Evolutionary conservation across 2,329 filamentous ascomycete genomes (phyloP), one percentile per base, ranked within the genome.

Genomic region (Botryotinia calthae): DNA sequence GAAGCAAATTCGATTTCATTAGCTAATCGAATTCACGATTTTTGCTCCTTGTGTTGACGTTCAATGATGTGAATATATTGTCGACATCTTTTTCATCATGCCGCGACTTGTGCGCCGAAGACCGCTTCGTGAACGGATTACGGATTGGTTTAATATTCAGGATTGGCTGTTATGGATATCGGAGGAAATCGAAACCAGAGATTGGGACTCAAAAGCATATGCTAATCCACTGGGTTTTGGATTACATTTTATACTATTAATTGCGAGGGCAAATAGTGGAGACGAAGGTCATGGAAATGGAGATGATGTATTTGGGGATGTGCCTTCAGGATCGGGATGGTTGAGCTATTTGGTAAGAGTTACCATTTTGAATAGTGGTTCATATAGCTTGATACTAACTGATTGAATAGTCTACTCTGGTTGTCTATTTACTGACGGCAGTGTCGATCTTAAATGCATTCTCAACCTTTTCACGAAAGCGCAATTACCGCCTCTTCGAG

Each of bases 401-500:
- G 44, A 54, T 62, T 14, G 9, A 51, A 64, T 76, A 95, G 92
- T 85, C 91, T 69, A 87, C 89, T 64, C 87, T 93, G 72, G 79
- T 94, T 12, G 89, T 94, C n/a, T 91, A 93, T 84, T 80, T 87
- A 0, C 85, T 98, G 34, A 86, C 89, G 1, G 76, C 86, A 37
- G 83, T 93, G 62, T 94, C 93, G n/a, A 80, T 88, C 56, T 80
- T 87, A 42, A 99, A 99, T 82, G 90, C 94, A 5, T 86, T 91
- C 79, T 95, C 95, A 82, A 93, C 94, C 42, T 92, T 97, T 81
- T 88, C 87, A 72, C 91, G 94, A 77, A 93, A 90, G 79, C 91
- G 94, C 74, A 90, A 93, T 79, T 99, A 99, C 84, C 90, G 96
- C 76, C 86, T 99, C 44, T 99, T 99, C 82, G 94, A 97, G 82